Percentiles rank a stretch among this genome's conserved stretches.
Evolutionary conservation across 208 protist genomes (phyloP).

Genomic region (Trichomonas gallinae): DNA sequence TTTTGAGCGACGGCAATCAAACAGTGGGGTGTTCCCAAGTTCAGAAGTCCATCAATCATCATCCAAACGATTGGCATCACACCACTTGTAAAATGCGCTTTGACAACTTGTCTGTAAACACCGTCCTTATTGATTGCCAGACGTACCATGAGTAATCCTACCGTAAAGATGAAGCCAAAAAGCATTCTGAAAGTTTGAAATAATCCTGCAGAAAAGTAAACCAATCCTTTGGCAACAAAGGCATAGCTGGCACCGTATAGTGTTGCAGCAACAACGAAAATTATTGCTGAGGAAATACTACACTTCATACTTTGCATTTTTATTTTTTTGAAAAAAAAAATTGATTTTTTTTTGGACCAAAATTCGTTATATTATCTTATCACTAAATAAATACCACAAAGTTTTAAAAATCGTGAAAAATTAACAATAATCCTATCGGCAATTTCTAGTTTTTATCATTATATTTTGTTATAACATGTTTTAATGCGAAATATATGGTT

Average conservation of each 20-base stretch:
- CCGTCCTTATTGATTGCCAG: neutral
- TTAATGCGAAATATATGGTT: too few relatives aligned
- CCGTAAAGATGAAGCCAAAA: neutral
- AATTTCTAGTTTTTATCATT: too few relatives aligned
- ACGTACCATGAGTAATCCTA: neutral
- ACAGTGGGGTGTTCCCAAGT: neutral
- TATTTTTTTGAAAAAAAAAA: neutral
- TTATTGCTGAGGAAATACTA: neutral
- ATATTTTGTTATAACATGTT: too few relatives aligned
- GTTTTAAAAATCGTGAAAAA: too few relatives aligned
- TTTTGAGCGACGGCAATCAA: neutral
- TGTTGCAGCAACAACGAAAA: neutral
- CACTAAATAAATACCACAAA: too few relatives aligned
- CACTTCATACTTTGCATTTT: neutral
- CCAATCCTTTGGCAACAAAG: neutral
- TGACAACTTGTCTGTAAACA: neutral
- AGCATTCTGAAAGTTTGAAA: conserved; percentile 9
- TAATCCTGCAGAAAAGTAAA: neutral
- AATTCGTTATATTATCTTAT: too few relatives aligned
- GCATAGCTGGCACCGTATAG: neutral
- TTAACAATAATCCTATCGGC: too few relatives aligned
- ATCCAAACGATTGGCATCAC: neutral
- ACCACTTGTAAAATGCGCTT: neutral
- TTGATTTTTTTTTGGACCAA: too few relatives aligned
- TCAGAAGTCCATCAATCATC: neutral